Percentiles rank a stretch among this genome's conserved stretches.
phyloP scores from a whole-genome alignment of 306 rosid genomes.

The Medicago ruthenica region DNA sequence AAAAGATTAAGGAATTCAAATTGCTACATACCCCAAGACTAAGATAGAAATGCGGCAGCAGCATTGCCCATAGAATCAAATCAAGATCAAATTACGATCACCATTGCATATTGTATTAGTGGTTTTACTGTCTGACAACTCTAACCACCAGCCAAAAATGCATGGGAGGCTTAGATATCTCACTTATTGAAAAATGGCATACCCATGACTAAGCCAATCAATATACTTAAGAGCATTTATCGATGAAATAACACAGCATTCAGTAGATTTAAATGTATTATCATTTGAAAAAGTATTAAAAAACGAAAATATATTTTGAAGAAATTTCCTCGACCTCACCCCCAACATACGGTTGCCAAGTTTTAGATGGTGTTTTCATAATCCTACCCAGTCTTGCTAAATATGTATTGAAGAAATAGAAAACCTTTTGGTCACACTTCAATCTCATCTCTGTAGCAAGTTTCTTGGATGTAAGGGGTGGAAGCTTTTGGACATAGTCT shows the following conservation, averaged over 20 bases:
- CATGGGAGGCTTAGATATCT: slow-evolving; percentile 1
- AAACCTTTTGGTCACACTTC: slow-evolving; percentile 1
- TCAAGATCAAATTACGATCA: slow-evolving; percentile 32
- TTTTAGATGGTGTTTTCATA: background rate
- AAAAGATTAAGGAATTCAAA: slow-evolving; percentile 12
- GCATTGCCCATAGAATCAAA: slow-evolving; percentile 26
- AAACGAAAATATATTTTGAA: background rate
- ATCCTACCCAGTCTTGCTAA: slow-evolving; percentile 7
- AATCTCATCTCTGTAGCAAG: slow-evolving; percentile 20
- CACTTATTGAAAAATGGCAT: slow-evolving; percentile 4
- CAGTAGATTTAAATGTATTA: slow-evolving; percentile 5
- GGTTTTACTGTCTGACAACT: slow-evolving; percentile 11
- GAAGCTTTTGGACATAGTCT: slow-evolving; percentile 9
- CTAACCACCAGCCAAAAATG: slow-evolving; percentile 2
- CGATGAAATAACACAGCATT: slow-evolving; percentile 27
- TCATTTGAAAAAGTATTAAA: slow-evolving; percentile 20
- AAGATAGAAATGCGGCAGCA: slow-evolving; percentile 4
- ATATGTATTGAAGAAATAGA: background rate
- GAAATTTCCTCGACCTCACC: slow-evolving; percentile 15
- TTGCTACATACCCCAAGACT: background rate
- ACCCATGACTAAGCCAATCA: background rate
- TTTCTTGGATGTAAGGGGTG: background rate
- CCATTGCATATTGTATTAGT: background rate
- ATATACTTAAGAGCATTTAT: background rate
- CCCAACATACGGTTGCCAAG: slow-evolving; percentile 1